Evolutionary conservation across 2,329 filamentous ascomycete species (phyloP).

Genomic region (Blumeria graminis): DNA sequence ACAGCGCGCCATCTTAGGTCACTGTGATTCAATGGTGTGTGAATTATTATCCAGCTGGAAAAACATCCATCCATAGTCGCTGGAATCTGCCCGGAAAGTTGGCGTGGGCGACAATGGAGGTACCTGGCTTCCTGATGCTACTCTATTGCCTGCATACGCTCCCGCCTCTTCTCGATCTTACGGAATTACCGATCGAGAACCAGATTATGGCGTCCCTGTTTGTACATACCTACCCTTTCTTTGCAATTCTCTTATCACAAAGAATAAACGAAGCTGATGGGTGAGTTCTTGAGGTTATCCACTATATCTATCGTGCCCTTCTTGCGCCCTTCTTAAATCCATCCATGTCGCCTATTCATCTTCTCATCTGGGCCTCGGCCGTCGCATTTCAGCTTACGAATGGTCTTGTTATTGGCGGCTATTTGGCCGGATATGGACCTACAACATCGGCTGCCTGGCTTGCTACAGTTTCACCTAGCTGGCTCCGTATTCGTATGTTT

Average conservation of each 20-base stretch:
- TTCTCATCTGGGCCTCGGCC: constrained; percentile 38
- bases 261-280: not conserved
- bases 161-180: constrained; percentile 30
- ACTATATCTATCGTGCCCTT: constrained; percentile 79
- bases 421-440: constrained; percentile 61
- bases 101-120: constrained; percentile 78
- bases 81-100: constrained; percentile 76
- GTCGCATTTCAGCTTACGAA: constrained; percentile 59
- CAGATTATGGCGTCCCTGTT: constrained; percentile 49
- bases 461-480: constrained; percentile 6
- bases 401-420: constrained; percentile 51
- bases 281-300: constrained; percentile 31
- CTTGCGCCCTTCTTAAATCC: constrained; percentile 64
- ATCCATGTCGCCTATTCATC: constrained; percentile 76
- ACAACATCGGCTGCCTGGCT: constrained; percentile 30
- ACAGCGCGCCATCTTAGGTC: constrained; percentile 25
- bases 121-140: constrained; percentile 50
- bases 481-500: not conserved
- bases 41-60: constrained; percentile 79
- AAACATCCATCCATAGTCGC: constrained; percentile 51
- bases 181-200: constrained; percentile 49
- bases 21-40: constrained; percentile 46
- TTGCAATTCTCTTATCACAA: not conserved
- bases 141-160: constrained; percentile 57
- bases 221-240: constrained; percentile 14